phyloP scores from a whole-genome alignment of 2,329 filamentous ascomycete genomes.

The Aspergillus phoenicis region DNA sequence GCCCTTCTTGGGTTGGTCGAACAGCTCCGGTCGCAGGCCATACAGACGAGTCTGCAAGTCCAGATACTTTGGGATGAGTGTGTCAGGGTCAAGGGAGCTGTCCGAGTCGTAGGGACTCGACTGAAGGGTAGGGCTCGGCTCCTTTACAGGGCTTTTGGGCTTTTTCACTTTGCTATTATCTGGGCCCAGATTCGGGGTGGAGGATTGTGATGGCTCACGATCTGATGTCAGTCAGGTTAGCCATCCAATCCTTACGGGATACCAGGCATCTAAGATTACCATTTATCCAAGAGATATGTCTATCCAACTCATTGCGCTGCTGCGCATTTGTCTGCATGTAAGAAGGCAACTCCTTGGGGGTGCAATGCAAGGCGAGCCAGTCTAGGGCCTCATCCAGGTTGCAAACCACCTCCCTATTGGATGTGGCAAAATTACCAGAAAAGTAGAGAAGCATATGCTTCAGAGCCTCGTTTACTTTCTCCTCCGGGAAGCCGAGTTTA shows the following conservation, averaged over 20 bases:
- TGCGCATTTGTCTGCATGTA: constrained; percentile 59
- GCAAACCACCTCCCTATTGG: constrained; percentile 71
- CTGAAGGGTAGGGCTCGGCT: constrained; percentile 22
- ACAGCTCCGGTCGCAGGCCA: constrained; percentile 59
- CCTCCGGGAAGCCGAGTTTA: constrained; percentile 67
- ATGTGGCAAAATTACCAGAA: constrained; percentile 57
- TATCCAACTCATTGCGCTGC: constrained; percentile 34
- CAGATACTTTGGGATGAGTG: constrained; percentile 74
- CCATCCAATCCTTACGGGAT: constrained; percentile 17
- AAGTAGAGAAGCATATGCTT: constrained; percentile 68
- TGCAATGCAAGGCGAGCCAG: constrained; percentile 81
- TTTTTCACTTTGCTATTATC: constrained; percentile 29
- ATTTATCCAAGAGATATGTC: constrained; percentile 39
- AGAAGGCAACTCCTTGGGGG: constrained; percentile 67
- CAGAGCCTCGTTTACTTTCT: constrained; percentile 65
- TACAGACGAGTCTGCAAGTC: constrained; percentile 71
- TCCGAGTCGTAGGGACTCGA: constrained; percentile 50
- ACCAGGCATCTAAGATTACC: constrained; percentile 31
- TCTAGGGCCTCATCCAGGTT: constrained; percentile 85
- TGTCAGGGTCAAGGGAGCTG: constrained; percentile 73
- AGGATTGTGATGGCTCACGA: constrained; percentile 32
- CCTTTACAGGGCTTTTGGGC: constrained; percentile 30
- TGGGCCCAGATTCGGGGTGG: constrained; percentile 27
- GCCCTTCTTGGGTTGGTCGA: constrained; percentile 45
- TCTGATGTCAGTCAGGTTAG: constrained; percentile 40